Base-by-base conservation (phyloP, 169 alveolate species). In the Eimeria necatrix region DNA sequence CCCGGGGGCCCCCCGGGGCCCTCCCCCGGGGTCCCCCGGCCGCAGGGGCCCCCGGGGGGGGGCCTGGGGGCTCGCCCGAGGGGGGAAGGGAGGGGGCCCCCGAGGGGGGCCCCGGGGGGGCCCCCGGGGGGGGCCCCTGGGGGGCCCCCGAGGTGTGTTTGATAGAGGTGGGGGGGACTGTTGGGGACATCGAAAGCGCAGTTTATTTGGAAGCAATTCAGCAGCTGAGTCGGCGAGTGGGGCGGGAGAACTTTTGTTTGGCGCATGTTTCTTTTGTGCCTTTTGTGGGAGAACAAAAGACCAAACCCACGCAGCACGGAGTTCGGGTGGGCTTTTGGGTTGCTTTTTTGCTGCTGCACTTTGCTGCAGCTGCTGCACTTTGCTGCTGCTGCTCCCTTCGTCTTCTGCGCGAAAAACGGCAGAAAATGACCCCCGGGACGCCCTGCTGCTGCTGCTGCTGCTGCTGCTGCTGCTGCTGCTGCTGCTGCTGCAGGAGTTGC, bases 91-190 rank as follows among this genome's bases (percentile, higher is more conserved):
- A 4, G 12, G 64, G 64, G n/a, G 6, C 41, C n/a, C 46, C 78
- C n/a, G n/a, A n/a, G n/a, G n/a, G n/a, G n/a, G n/a, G n/a, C n/a
- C n/a, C n/a, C n/a, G n/a, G n/a, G n/a, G n/a, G n/a, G n/a, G n/a
- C n/a, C 9, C n/a, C 68, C 9, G n/a, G n/a, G n/a, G n/a, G n/a
- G n/a, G n/a, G 41, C 78, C n/a, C 8, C 78, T 10, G 16, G 26
- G 96, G 92, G 83, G 93, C 96, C 9, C 98, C 99, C 10, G 99
- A 99, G 32, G 97, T 99, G 51, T 98, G 99, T 60, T 96, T 99
- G 60, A 96, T 99, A 48, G 99, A 99, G 96, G 98, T 99, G n/a
- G 99, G 99, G 48, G 96, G 99, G 18, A 98, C 99, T 6, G 99
- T 99, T 6, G 99, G 99, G 52, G 99, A 99, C 95, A 97, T 98